Conservation (phyloP, 2,329 filamentous ascomycete genomes). For the Calonectria multiphialidica region DNA sequence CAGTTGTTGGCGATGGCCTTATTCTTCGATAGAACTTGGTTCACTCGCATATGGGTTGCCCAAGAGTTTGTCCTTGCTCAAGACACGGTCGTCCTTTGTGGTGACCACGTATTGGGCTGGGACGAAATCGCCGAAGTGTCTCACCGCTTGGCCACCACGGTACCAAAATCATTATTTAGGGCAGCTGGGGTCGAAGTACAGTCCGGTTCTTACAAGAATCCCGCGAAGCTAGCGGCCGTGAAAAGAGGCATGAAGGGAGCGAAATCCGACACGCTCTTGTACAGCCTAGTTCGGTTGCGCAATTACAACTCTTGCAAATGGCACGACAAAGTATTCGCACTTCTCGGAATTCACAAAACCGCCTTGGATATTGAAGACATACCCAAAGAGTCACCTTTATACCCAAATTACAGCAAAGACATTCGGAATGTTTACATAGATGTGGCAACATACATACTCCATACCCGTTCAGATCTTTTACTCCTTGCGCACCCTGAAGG, state of each 20-base stretch:
- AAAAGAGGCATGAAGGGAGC: background rate
- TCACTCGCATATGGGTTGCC: too few species aligned
- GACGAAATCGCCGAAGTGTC: too few species aligned
- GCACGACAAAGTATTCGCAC: background rate
- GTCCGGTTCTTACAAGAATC: background rate
- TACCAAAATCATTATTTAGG: too few species aligned
- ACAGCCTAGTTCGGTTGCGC: background rate
- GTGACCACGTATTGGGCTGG: too few species aligned
- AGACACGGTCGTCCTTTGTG: too few species aligned
- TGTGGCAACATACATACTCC: background rate
- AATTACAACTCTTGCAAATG: background rate
- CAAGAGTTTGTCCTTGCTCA: too few species aligned
- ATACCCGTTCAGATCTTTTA: background rate
- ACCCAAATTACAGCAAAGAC: background rate
- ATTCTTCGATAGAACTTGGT: too few species aligned
- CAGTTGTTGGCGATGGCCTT: too few species aligned
- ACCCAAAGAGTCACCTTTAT: background rate
- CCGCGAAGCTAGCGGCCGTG: background rate
- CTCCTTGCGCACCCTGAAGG: background rate
- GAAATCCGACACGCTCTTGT: background rate
- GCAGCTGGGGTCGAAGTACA: too few species aligned
- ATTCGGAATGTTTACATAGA: background rate
- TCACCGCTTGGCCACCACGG: too few species aligned
- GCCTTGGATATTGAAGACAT: background rate
- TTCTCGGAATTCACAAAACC: background rate